Conservation (phyloP, 257 asterid species). For the Voacanga thouarsii region DNA sequence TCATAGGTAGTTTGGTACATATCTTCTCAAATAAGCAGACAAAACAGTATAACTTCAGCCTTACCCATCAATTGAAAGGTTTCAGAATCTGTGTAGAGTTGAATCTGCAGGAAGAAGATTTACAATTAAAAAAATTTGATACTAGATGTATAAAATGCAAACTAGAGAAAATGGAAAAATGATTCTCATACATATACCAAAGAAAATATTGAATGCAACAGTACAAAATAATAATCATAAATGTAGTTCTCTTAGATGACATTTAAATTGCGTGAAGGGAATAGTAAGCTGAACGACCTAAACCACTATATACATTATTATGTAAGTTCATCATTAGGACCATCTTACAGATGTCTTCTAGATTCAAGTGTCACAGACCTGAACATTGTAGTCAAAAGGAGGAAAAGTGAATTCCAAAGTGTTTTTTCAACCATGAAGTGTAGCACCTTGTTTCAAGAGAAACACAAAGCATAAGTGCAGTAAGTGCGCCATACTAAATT, state of each 20-base stretch:
- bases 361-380: neutral
- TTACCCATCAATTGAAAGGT: slow-evolving; percentile 71
- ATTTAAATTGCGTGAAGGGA: neutral
- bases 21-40: neutral
- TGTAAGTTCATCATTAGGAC: neutral
- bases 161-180: neutral
- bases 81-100: slow-evolving; percentile 63
- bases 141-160: neutral
- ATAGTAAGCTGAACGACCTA: neutral
- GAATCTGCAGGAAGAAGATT: slow-evolving; percentile 54
- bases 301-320: neutral
- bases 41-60: slow-evolving; percentile 1
- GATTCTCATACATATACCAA: neutral
- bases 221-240: neutral
- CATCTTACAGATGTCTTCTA: neutral
- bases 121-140: neutral
- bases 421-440: neutral
- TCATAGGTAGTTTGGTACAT: neutral
- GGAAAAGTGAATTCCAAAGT: neutral
- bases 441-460: neutral
- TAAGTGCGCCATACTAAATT: neutral
- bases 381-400: neutral
- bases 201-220: neutral
- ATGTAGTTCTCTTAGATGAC: neutral
- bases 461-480: neutral